Conservation (phyloP, 345 rosid genomes). For the Arabidopsis thaliana region TAIR10.1 NC_003071.7:16960501-16961000, state of each 20-base stretch:
- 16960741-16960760: slow-evolving; percentile 52
- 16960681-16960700: slow-evolving; percentile 79
- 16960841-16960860: slow-evolving; percentile 65
- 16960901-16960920: slow-evolving; percentile 72
- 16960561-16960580: slow-evolving; percentile 31
- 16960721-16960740: slow-evolving; percentile 53
- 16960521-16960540: slow-evolving; percentile 79
- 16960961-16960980: background rate
- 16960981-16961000: slow-evolving; percentile 6
- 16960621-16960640: slow-evolving; percentile 38
- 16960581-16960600: background rate
- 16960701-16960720: slow-evolving; percentile 49
- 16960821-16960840: slow-evolving; percentile 55
- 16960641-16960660: slow-evolving; percentile 79
- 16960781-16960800: slow-evolving; percentile 1
- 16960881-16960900: slow-evolving; percentile 87
- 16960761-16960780: background rate
- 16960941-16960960: slow-evolving; percentile 31
- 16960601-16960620: slow-evolving; percentile 12
- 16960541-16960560: slow-evolving; percentile 60
- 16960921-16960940: slow-evolving; percentile 59
- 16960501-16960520: slow-evolving; percentile 77
- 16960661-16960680: slow-evolving; percentile 78
- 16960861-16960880: slow-evolving; percentile 95
- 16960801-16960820: slow-evolving; percentile 13